phyloP scores from a whole-genome alignment of 2,329 filamentous ascomycete genomes.

The Clonostachys rhizophaga region DNA sequence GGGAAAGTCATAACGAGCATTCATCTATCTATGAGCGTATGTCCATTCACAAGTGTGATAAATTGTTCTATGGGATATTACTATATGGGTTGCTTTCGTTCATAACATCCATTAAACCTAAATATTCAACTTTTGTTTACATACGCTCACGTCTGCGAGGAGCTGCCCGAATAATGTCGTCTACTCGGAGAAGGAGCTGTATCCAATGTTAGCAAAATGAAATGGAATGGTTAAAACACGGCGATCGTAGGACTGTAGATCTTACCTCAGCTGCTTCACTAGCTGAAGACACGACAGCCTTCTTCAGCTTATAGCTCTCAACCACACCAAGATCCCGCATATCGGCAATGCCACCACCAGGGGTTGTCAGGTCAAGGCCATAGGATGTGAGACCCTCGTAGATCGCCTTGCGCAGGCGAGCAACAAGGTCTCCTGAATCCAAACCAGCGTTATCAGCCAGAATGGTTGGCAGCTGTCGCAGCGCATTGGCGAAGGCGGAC shows the following conservation, averaged over 20 bases:
- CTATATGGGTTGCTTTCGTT: neutral
- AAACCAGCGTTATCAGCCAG: constrained; percentile 96
- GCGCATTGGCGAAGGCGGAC: constrained; percentile 79
- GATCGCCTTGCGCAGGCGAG: constrained; percentile 85
- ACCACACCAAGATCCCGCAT: constrained; percentile 95
- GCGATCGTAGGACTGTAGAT: constrained; percentile 4
- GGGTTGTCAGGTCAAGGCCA: constrained; percentile 82
- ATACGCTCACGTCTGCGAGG: constrained; percentile 53
- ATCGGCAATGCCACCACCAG: constrained; percentile 87
- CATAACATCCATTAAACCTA: constrained; percentile 10
- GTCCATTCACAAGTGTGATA: neutral
- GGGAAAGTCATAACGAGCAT: no score
- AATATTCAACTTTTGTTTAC: constrained; percentile 13
- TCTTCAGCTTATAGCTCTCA: constrained; percentile 98
- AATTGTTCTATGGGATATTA: neutral
- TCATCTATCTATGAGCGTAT: no score
- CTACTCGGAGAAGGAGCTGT: constrained; percentile 86
- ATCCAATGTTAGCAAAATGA: neutral
- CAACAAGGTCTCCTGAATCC: constrained; percentile 90
- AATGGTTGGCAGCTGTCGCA: constrained; percentile 92
- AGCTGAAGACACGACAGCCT: constrained; percentile 92
- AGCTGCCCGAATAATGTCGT: constrained; percentile 95
- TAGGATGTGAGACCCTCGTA: constrained; percentile 93
- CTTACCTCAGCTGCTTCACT: constrained; percentile 94
- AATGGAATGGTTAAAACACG: neutral